Conservation (phyloP, 208 protist species). For the Leishmania major region DNA sequence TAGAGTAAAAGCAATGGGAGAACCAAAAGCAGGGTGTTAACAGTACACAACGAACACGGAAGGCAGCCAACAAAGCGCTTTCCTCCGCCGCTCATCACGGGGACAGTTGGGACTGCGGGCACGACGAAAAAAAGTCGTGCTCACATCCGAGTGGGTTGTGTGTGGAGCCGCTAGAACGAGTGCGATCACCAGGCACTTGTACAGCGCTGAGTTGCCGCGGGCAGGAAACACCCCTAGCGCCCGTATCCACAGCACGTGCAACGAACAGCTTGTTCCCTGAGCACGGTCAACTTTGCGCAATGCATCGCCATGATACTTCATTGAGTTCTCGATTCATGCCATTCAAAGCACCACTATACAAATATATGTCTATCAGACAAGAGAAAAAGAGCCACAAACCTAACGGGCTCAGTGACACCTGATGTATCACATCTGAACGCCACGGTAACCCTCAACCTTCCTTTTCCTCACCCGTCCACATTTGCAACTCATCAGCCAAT, state of each 20-base stretch:
- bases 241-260: neutral
- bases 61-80: neutral
- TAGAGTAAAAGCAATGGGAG: neutral
- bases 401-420: neutral
- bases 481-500: neutral
- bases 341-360: neutral
- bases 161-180: neutral
- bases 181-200: no score
- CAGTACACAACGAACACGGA: neutral
- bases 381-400: neutral
- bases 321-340: neutral
- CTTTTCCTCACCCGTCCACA: neutral
- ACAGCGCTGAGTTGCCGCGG: neutral
- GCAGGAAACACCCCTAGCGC: neutral
- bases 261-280: neutral
- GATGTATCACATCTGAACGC: neutral
- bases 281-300: neutral
- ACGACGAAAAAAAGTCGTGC: neutral
- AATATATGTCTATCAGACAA: neutral
- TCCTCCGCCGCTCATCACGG: neutral
- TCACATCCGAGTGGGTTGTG: neutral
- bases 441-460: neutral
- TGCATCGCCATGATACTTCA: neutral
- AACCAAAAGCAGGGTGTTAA: neutral
- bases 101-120: neutral